phyloP scores from a whole-genome alignment of 2,329 filamentous ascomycete species.

The Xylaria sp. region DNA sequence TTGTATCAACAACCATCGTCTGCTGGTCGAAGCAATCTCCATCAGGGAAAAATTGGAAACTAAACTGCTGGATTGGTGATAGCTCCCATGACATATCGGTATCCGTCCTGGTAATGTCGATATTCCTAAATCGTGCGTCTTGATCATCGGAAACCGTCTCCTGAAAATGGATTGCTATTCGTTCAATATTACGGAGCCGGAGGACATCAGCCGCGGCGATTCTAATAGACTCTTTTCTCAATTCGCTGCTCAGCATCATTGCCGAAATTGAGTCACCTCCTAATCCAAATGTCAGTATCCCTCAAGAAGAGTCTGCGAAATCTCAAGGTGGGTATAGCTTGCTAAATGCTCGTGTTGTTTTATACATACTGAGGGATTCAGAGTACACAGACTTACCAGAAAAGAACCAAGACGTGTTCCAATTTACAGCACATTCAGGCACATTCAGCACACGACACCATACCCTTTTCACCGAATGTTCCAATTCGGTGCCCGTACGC shows the following conservation, averaged over 20 bases:
- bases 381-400: slow-evolving; percentile 3
- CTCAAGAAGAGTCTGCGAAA: neutral
- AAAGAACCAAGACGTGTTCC: slow-evolving; percentile 22
- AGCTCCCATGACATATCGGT: slow-evolving; percentile 9
- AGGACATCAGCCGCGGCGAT: slow-evolving; percentile 20
- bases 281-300: neutral
- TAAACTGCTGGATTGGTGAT: slow-evolving; percentile 26
- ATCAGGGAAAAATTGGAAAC: slow-evolving; percentile 21
- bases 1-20: slow-evolving; percentile 19
- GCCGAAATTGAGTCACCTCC: slow-evolving; percentile 18
- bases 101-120: neutral
- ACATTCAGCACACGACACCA: slow-evolving; percentile 24
- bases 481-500: slow-evolving; percentile 9
- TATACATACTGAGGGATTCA: neutral
- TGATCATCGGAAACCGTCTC: slow-evolving; percentile 7
- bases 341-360: neutral
- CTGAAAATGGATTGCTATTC: slow-evolving; percentile 10
- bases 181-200: slow-evolving; percentile 20
- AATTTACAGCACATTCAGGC: slow-evolving; percentile 11
- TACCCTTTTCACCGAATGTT: slow-evolving; percentile 9
- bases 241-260: slow-evolving; percentile 17
- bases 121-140: neutral
- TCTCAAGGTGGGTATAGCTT: neutral
- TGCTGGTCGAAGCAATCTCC: slow-evolving; percentile 24
- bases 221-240: slow-evolving; percentile 22